Evolutionary conservation across 2,329 filamentous ascomycete genomes (phyloP), one percentile per base, ranked within the genome.

Genomic region (Colletotrichum nymphaeae): DNA sequence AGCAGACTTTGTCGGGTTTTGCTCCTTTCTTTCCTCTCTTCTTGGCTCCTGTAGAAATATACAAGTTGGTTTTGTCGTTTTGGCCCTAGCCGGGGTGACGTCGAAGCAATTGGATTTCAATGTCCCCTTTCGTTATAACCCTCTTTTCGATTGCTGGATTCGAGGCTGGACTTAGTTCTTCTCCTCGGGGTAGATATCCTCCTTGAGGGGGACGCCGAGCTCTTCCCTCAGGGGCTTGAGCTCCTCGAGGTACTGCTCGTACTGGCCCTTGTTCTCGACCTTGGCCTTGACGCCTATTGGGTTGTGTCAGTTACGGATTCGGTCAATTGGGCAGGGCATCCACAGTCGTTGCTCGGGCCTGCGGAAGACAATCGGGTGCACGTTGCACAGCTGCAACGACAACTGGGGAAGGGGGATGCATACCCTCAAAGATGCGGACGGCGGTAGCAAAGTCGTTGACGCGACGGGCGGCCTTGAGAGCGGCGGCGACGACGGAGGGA

Each of bases 381-480:
- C 19, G 19, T 32, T 55, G 75, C 69, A 73, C 56, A 49, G 37
- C 11, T 24, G 62, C 52, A 32, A 30, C 14, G 63, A n/a, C 52
- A n/a, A 35, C 26, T 56, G 42, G 24, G 55, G 32, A 3, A 32
- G n/a, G 19, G 30, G 52, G 60, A 69, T 73, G 56, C 91, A 81
- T 91, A 98, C 95, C 97, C 91, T 99, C 97, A 85, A 99, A 99
- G 85, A 99, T 93, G 83, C 97, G 94, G 82, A 99, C 97, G 80
- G 97, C 97, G 77, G 97, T 99, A 78, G 97, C 97, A 89, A 93
- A 98, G 89, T 99, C 97, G 86, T 99, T 98, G 83, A 99, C 97
- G 85, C 97, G 91, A 85, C 97, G 91, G 78, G 97, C 97, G 80
- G 97, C 97, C 87, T 93, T 95, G 80, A 99, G 91, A 77, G 97